phyloP scores from a whole-genome alignment of 2,329 filamentous ascomycete genomes.

The Calonectria fujianensis region DNA sequence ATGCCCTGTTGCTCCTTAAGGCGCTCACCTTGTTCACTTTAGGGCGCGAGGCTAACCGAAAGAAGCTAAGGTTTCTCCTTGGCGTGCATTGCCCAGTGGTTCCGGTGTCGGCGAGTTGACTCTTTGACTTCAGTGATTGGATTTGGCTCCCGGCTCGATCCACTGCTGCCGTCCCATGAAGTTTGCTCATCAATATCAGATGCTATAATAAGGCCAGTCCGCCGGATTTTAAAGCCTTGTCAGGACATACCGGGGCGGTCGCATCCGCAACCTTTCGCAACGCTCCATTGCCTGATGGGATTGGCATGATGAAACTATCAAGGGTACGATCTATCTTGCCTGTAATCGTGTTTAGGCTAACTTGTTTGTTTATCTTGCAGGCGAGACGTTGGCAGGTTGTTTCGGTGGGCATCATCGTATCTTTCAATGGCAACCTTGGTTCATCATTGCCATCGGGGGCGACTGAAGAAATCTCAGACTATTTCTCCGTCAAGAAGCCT shows the following conservation, averaged over 20 bases:
- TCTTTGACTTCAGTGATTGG: not conserved
- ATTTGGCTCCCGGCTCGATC: not conserved
- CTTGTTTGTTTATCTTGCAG: conserved; percentile 52
- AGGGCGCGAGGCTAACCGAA: not conserved
- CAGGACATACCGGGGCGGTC: not conserved
- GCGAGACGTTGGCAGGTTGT: conserved; percentile 7
- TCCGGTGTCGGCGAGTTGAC: not conserved
- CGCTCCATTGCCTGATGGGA: no score
- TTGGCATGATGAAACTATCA: not conserved
- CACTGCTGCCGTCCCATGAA: not conserved
- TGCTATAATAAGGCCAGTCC: not conserved
- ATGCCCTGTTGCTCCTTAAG: not conserved
- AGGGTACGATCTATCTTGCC: not conserved
- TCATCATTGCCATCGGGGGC: conserved; percentile 32
- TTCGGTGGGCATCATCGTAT: not conserved
- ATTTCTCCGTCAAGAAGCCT: not conserved
- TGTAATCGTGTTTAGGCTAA: conserved; percentile 61
- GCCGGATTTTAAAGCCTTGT: not conserved
- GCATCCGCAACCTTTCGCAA: not conserved
- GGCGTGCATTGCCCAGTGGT: not conserved
- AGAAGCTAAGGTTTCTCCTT: not conserved
- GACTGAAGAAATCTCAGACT: not conserved
- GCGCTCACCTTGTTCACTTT: not conserved
- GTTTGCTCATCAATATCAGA: not conserved
- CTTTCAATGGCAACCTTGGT: conserved; percentile 32